phyloP scores from a whole-genome alignment of 1,139 yeast species.

The Blastobotrys ciferrii region DNA sequence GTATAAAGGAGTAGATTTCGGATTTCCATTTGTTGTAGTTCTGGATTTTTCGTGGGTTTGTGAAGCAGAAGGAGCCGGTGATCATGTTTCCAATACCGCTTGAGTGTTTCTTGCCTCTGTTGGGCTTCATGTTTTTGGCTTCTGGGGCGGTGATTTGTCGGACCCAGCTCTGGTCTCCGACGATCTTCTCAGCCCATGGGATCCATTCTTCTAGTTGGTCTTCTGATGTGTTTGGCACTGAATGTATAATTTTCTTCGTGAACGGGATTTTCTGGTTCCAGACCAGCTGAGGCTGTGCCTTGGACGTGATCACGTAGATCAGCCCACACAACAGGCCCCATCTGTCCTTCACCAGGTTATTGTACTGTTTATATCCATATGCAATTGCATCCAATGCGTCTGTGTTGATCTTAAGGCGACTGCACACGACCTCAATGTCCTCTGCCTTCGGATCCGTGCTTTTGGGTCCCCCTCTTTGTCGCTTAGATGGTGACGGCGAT shows the following conservation, averaged over 20 bases:
- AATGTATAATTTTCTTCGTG: slow-evolving; percentile 13
- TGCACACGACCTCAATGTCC: slow-evolving; percentile 27
- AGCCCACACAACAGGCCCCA: slow-evolving; percentile 40
- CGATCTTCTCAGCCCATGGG: slow-evolving; percentile 34
- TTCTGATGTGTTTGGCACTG: slow-evolving; percentile 9
- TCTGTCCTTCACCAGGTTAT: slow-evolving; percentile 35
- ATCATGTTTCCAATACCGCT: slow-evolving; percentile 35
- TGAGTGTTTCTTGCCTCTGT: slow-evolving; percentile 19
- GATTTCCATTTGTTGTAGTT: slow-evolving; percentile 28
- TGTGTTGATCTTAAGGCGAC: slow-evolving; percentile 26
- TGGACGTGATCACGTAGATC: slow-evolving; percentile 31
- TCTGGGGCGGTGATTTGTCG: slow-evolving; percentile 30
- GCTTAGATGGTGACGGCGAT: slow-evolving; percentile 17
- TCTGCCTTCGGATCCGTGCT: slow-evolving; percentile 22
- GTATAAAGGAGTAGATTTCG: slow-evolving; percentile 9
- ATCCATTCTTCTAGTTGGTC: slow-evolving; percentile 35
- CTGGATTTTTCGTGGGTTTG: slow-evolving; percentile 19
- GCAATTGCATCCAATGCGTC: slow-evolving; percentile 32
- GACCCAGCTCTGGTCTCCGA: slow-evolving; percentile 39
- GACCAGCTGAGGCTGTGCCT: slow-evolving; percentile 34
- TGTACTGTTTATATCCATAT: slow-evolving; percentile 33
- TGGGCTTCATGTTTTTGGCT: slow-evolving; percentile 6
- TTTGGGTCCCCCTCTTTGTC: slow-evolving; percentile 11
- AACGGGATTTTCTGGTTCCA: slow-evolving; percentile 11
- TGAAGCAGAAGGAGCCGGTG: slow-evolving; percentile 25